Evolutionary conservation across 164 flowering plant genomes (phyloP).

Genomic region (Chimonanthus praecox): DNA sequence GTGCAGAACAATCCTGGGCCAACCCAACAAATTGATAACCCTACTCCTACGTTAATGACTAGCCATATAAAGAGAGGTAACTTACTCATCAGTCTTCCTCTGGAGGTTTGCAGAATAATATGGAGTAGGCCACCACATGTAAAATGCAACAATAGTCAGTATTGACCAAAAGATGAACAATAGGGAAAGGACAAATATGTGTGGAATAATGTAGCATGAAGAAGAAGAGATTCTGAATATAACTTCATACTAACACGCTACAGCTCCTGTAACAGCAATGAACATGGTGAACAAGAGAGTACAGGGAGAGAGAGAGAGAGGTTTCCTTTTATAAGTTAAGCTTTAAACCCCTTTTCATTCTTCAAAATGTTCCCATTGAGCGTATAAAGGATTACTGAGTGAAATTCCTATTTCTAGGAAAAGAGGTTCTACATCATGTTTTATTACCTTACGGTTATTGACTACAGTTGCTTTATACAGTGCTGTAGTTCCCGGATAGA

Average conservation of each 20-base stretch:
- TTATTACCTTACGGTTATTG: constrained; percentile 63
- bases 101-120: constrained; percentile 23
- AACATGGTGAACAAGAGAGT: too few species aligned
- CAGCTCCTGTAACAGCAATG: too few species aligned
- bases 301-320: neutral
- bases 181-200: neutral
- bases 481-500: constrained; percentile 92
- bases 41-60: neutral
- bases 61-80: constrained; percentile 14
- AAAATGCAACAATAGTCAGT: constrained; percentile 19
- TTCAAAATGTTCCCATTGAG: neutral
- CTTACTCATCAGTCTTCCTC: constrained; percentile 97
- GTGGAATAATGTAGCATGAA: neutral
- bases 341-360: too few species aligned
- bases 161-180: neutral
- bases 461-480: constrained; percentile 94
- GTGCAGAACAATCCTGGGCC: too few species aligned
- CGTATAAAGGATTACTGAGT: neutral
- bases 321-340: neutral
- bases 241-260: too few species aligned
- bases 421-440: neutral
- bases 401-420: neutral
- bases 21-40: too few species aligned
- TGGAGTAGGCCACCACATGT: constrained; percentile 15
- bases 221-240: neutral